Base-by-base conservation (phyloP, 2,329 filamentous ascomycete genomes). In the Stemphylium lycopersici region DNA sequence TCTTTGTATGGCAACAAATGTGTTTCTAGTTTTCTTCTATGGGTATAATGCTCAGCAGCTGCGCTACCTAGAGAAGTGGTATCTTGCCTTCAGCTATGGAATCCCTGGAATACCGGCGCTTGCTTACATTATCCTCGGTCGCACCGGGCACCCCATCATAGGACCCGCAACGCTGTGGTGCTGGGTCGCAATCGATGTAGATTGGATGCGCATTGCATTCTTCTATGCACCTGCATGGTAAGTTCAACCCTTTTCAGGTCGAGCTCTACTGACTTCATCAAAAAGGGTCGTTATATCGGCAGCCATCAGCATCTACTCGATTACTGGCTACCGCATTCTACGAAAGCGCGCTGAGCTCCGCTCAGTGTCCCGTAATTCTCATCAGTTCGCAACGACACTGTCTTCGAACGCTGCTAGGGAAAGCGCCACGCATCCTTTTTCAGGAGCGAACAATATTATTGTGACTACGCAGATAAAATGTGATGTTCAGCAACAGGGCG, bases 151-250 rank as follows among this genome's bases (percentile, higher is more conserved):
- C 4, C 82, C 80, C 3, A 82, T 93, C 47, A 92, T 93, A 69
- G 90, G 90, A 1, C 82, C 89, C 62, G 90, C 90, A 24, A 85
- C 83, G 1, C 75, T 95, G 18, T 96, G 90, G 91, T 96, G 91
- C 70, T 95, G 90, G 90, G 81, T 95, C 15, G 78, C 81, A 2
- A 68, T 77, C 2, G 75, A 84, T 4, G 92, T 87, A 83, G 87
- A 90, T 51, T 82, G 87, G 53, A 84, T 90, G 73, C 87, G 90
- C 34, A 86, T 95, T 52, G 84, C 84, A 3, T 83, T 86, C 24
- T 93, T 93, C 70, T 96, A 95, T 66, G 87, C 79, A 0, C 87
- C 87, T 5, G 81, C 89, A 52, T 90, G 87, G 88, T 88, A 61
- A 56, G 62, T 48, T 18, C 8, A 11, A 22, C 15, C n/a, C 16